Percentiles rank a stretch among this genome's conserved stretches.
These are phyloP conservation scores for Trichoderma atroviride DNA, from an alignment of 2,329 filamentous ascomycete species.

Conservation along the genomic window DNA sequence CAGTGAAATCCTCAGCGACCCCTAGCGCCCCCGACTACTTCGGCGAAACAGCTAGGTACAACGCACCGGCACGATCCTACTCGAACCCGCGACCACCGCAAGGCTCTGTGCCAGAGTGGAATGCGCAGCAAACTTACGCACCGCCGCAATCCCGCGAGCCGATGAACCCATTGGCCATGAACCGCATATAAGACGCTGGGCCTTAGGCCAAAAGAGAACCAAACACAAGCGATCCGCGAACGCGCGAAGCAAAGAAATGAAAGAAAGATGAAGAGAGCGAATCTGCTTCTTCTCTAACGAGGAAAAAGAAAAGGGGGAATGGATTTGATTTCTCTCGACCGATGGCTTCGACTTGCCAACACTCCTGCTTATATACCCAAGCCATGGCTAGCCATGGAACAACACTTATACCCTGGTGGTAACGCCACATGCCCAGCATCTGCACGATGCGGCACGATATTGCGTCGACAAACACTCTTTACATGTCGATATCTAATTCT, in stretches of 20 bases:
- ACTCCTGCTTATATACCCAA: constrained; percentile 15
- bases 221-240: not conserved
- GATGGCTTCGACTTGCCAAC: not conserved
- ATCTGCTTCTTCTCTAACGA: not conserved
- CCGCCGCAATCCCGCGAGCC: constrained; percentile 40
- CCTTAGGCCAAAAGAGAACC: not conserved
- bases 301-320: not conserved
- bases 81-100: constrained; percentile 57
- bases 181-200: constrained; percentile 48
- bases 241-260: not conserved
- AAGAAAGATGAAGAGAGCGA: not conserved
- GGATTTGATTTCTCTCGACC: not conserved
- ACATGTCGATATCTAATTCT: constrained; percentile 2
- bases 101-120: constrained; percentile 42
- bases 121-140: constrained; percentile 47
- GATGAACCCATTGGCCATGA: constrained; percentile 60
- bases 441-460: constrained; percentile 1
- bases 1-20: constrained; percentile 44
- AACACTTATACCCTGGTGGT: constrained; percentile 21
- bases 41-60: constrained; percentile 56
- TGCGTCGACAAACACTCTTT: constrained; percentile 13
- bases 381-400: constrained; percentile 10
- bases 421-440: constrained; percentile 13
- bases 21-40: constrained; percentile 59
- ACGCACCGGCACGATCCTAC: constrained; percentile 57